Evolutionary conservation across 345 rosid genomes (phyloP).

Genomic region (Corchorus olitorius): DNA sequence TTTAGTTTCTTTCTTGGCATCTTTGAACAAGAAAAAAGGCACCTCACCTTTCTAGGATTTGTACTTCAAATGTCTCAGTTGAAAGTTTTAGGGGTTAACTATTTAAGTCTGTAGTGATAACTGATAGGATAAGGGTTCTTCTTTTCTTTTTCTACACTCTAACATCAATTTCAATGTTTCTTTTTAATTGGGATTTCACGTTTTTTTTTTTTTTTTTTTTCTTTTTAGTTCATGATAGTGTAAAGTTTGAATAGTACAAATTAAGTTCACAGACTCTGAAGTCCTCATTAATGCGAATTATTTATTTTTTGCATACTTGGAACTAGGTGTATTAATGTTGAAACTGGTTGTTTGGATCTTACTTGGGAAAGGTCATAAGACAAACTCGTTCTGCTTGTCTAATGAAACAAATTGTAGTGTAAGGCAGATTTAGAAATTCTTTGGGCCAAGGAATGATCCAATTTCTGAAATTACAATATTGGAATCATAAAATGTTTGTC

Average conservation of each 20-base stretch:
- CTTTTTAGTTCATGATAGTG: background rate
- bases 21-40: no score
- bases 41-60: background rate
- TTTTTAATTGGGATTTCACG: background rate
- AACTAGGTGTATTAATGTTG: background rate
- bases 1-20: background rate
- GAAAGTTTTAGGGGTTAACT: no score
- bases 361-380: background rate
- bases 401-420: background rate
- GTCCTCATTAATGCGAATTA: background rate
- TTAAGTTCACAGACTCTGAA: background rate
- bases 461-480: background rate
- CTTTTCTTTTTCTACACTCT: no score
- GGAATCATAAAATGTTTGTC: background rate
- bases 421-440: background rate
- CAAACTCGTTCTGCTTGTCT: background rate
- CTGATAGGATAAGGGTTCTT: no score
- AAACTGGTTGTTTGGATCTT: conserved; percentile 4
- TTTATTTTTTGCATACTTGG: background rate
- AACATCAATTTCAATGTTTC: no score
- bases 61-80: no score
- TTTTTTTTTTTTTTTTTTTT: background rate
- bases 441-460: conserved; percentile 5
- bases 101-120: no score
- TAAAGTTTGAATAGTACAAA: background rate